Base-by-base conservation (phyloP, 805 yeast genomes). In the Saturnispora diversa region DNA sequence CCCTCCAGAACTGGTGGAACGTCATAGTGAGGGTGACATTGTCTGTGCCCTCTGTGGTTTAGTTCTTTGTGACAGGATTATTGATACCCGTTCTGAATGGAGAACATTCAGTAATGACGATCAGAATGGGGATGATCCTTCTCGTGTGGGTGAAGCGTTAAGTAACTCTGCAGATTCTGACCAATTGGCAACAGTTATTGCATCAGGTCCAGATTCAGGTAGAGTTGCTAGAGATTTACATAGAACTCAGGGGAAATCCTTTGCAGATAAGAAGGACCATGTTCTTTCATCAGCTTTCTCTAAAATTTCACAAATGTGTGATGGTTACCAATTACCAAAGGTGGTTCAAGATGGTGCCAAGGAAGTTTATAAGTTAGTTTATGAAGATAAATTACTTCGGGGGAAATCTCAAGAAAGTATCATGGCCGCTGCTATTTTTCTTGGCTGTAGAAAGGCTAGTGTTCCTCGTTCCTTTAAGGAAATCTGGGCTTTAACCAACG, bases 131-230 rank as follows among this genome's bases (percentile, higher is more conserved):
- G 97, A 87, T 61, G 98, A 90, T 60, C 98, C 98, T 4, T 80
- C 92, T 50, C 97, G 98, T 84, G 98, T 90, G 48, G 98, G 98
- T 62, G 97, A 88, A 58, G 97, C 97, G 5, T 80, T 87, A 13
- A 88, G 88, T 58, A 96, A 97, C 8, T 66, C 88, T 40, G 70
- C 92, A 50, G 97, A 88, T 55, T 83, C 94, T 16, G 90, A 84
- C 52, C 94, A 88, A 60, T 76, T 90, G 42, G 85, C 94, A 12
- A 90, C 98, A 4, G 80, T 88, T 69, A 92, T 92, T 45, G 84
- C 95, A 21, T 78, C 80, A 44, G 87, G 82, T 15, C 84, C 85
- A 28, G 94, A 86, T 32, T 94, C 88, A 47, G 74, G 80, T n/a
- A 74, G 79, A 46, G 74, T 77, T 3, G 94, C 95, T n/a, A 70